A percentile compares a stretch with the other conserved stretches of the same genome.
Evolutionary conservation across 1,284 basidiomycete species (phyloP).

Genomic region (Pseudozyma sp.): DNA sequence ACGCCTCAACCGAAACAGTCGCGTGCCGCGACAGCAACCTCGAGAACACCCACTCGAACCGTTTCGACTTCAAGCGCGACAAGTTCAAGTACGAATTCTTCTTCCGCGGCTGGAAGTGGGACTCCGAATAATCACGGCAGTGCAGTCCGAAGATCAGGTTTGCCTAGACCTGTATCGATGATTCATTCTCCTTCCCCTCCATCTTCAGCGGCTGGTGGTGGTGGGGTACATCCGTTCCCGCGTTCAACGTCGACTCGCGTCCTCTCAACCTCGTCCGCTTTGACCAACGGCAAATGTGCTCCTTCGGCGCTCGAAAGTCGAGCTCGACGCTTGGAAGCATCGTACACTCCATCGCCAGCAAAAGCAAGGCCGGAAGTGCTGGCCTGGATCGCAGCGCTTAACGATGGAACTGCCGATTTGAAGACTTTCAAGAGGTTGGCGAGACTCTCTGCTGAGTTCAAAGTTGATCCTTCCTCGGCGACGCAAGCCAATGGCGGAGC

Average conservation of each 20-base stretch:
- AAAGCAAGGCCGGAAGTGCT: slow-evolving; percentile 50
- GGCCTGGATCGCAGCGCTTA: slow-evolving; percentile 44
- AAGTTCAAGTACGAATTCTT: slow-evolving; percentile 12
- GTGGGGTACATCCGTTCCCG: slow-evolving; percentile 11
- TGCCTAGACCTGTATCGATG: slow-evolving; percentile 56
- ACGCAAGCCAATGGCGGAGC: neutral
- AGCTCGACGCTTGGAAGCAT: slow-evolving; percentile 28
- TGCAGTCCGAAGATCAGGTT: slow-evolving; percentile 25
- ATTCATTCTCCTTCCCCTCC: slow-evolving; percentile 26
- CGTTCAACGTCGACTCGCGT: slow-evolving; percentile 22
- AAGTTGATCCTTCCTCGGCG: slow-evolving; percentile 9
- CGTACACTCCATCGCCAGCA: slow-evolving; percentile 32
- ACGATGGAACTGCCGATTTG: slow-evolving; percentile 33
- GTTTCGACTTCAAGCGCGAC: slow-evolving; percentile 25
- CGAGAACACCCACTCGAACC: slow-evolving; percentile 14
- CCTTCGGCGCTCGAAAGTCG: slow-evolving; percentile 28
- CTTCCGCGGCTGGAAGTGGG: neutral
- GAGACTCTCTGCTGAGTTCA: slow-evolving; percentile 47
- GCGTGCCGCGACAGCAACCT: neutral
- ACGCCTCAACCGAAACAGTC: too few species aligned
- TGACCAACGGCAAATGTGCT: neutral
- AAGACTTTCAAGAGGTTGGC: slow-evolving; percentile 38
- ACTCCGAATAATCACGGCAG: slow-evolving; percentile 14
- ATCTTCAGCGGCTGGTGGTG: neutral
- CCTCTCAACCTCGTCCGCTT: neutral